phyloP scores from a whole-genome alignment of 495 filamentous ascomycete genomes.

The Aspergillus mulundensis region DNA sequence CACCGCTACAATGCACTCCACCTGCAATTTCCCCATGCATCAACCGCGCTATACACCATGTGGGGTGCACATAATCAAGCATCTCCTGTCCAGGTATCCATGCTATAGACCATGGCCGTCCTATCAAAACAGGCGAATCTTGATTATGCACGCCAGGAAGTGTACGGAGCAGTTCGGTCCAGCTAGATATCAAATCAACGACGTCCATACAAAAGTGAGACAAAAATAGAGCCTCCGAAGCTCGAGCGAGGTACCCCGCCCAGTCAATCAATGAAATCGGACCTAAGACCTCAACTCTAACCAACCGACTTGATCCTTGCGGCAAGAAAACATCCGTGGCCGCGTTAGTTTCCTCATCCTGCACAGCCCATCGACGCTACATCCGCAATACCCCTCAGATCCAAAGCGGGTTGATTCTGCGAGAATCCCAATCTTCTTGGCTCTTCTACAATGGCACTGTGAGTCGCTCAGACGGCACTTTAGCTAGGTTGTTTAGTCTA shows the following conservation, averaged over 20 bases:
- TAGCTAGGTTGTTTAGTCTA: too few species aligned
- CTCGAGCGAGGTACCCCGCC: neutral
- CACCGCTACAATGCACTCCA: neutral
- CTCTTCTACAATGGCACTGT: neutral
- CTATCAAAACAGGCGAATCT: too few species aligned
- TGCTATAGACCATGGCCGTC: too few species aligned
- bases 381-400: neutral
- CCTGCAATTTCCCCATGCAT: neutral
- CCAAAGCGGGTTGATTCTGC: conserved; percentile 9
- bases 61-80: too few species aligned
- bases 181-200: neutral
- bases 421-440: neutral
- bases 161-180: too few species aligned
- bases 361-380: neutral
- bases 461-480: too few species aligned
- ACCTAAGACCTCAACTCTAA: neutral
- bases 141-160: too few species aligned
- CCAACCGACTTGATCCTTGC: neutral
- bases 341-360: neutral
- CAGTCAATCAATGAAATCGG: neutral
- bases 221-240: neutral
- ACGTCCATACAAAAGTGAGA: neutral
- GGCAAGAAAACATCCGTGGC: neutral
- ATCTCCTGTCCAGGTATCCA: too few species aligned
- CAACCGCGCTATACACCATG: too few species aligned